Evolutionary conservation across 2,329 filamentous ascomycete species (phyloP).

Genomic region (Fusarium chuoi): DNA sequence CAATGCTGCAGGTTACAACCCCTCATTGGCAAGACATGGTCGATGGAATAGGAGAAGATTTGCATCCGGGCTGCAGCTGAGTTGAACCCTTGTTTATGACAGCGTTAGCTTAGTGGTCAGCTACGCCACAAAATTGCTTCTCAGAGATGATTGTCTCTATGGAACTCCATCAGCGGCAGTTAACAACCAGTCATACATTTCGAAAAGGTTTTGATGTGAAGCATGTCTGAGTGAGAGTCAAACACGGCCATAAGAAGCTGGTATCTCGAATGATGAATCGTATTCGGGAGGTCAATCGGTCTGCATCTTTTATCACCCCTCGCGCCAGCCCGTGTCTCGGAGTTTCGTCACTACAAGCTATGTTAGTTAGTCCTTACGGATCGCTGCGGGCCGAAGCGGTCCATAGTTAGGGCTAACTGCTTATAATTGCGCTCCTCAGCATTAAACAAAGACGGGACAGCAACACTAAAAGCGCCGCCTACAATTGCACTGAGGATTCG

Average conservation of each 20-base stretch:
- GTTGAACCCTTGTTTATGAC: neutral
- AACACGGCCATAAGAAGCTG: rapidly evolving
- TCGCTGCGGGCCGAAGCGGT: conserved; percentile 7
- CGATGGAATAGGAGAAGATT: neutral
- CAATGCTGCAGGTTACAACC: neutral
- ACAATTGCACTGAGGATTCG: rapidly evolving
- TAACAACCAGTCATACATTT: rapidly evolving
- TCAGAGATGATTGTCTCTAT: neutral
- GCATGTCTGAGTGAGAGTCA: neutral
- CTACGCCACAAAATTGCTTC: neutral
- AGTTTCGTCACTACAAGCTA: neutral
- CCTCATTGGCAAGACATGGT: neutral
- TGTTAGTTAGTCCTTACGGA: neutral
- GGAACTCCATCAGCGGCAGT: too few relatives aligned
- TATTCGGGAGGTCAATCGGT: neutral
- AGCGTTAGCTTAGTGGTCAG: neutral
- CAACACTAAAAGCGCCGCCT: neutral
- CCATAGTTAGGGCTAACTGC: neutral
- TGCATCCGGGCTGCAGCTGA: neutral
- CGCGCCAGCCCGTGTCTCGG: neutral
- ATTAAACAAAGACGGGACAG: neutral
- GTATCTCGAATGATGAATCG: neutral
- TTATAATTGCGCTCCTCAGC: neutral
- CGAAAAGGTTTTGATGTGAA: rapidly evolving
- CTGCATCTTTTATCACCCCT: neutral